These are phyloP conservation scores for Theobroma grandiflorum DNA, from an alignment of 441 rosid genomes.

Conservation along the genomic window DNA sequence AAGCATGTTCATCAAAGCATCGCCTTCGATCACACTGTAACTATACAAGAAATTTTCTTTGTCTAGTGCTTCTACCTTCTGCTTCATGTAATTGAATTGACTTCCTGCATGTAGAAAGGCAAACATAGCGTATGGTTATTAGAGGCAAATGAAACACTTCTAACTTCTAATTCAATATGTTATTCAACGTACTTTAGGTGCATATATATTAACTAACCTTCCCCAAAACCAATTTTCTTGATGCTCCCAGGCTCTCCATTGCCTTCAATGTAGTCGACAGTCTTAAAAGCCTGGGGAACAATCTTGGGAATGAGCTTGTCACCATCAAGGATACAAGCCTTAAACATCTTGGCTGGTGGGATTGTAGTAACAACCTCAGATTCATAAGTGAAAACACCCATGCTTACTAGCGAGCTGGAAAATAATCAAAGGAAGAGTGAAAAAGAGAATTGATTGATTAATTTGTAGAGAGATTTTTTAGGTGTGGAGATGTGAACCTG, in stretches of 20 bases:
- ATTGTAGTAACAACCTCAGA: constrained; percentile 8
- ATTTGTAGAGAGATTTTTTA: background rate
- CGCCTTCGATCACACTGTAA: constrained; percentile 37
- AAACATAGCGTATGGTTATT: too few species aligned
- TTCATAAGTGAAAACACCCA: constrained; percentile 31
- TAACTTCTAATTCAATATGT: too few species aligned
- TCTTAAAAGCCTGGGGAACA: constrained; percentile 21
- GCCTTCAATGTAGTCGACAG: constrained; percentile 33
- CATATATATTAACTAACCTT: constrained; percentile 25
- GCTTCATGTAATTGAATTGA: constrained; percentile 36
- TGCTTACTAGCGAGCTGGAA: background rate
- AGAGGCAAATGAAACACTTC: too few species aligned
- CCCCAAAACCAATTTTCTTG: constrained; percentile 36
- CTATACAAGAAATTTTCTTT: constrained; percentile 36
- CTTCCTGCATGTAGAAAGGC: constrained; percentile 19
- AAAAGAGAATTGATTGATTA: background rate
- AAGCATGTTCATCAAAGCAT: constrained; percentile 20
- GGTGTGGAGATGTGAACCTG: background rate
- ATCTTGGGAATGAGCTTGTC: constrained; percentile 33
- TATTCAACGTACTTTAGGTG: too few species aligned
- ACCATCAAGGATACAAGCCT: constrained; percentile 33
- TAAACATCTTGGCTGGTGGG: constrained; percentile 38
- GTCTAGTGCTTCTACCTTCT: constrained; percentile 42
- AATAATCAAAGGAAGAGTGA: background rate
- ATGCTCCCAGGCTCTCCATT: constrained; percentile 40